Conservation (phyloP, 805 yeast genomes). For the Wickerhamiella galacta region DNA sequence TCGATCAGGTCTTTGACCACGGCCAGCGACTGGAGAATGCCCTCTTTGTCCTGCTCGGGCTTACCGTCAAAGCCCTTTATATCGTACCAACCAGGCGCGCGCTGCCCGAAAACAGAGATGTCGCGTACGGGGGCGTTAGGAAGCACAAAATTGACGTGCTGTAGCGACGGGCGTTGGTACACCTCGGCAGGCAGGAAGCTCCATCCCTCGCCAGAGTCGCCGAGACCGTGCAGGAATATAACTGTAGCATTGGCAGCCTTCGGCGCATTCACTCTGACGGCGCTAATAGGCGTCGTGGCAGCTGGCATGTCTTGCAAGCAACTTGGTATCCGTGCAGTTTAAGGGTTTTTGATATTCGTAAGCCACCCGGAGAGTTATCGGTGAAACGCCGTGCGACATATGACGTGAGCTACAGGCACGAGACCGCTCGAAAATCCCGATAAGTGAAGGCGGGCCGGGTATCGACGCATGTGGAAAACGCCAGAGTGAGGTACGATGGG, state of each 20-base stretch:
- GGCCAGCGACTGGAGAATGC: constrained; percentile 22
- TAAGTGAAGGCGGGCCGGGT: too few species aligned
- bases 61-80: constrained; percentile 25
- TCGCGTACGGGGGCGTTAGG: constrained; percentile 77
- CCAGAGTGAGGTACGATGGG: too few species aligned
- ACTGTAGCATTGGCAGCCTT: constrained; percentile 41
- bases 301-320: too few species aligned
- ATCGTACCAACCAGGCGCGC: constrained; percentile 82
- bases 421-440: too few species aligned
- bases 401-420: too few species aligned
- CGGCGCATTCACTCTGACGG: constrained; percentile 27
- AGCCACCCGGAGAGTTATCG: too few species aligned
- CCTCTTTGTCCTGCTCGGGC: constrained; percentile 22
- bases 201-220: constrained; percentile 89
- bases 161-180: constrained; percentile 26
- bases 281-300: constrained; percentile 10
- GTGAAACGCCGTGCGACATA: too few species aligned
- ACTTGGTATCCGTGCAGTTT: too few species aligned
- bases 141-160: constrained; percentile 55
- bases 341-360: too few species aligned
- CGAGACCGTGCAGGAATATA: constrained; percentile 76
- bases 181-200: constrained; percentile 56
- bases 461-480: too few species aligned
- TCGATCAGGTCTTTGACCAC: constrained; percentile 19
- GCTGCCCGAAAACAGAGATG: constrained; percentile 45